Conservation (phyloP, 768 basidiomycete species). For the Lactarius sanguifluus region DNA sequence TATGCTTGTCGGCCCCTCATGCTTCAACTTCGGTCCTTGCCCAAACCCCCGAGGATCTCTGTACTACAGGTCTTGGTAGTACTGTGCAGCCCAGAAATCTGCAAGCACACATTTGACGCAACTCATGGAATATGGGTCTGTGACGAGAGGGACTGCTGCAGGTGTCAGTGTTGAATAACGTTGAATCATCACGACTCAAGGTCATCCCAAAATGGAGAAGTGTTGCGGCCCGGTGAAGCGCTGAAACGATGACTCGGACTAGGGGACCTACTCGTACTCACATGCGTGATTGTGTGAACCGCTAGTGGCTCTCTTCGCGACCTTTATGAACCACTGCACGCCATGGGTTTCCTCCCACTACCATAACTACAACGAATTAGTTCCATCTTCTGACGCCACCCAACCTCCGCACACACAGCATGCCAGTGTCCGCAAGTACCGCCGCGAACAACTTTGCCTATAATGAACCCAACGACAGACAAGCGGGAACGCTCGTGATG, state of each 20-base stretch:
- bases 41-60: no score
- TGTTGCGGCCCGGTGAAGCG: no score
- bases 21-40: not conserved
- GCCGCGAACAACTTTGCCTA: not conserved
- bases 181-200: no score
- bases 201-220: no score
- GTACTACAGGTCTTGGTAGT: no score
- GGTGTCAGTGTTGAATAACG: not conserved
- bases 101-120: not conserved
- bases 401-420: not conserved
- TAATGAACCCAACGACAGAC: slow-evolving; percentile 1
- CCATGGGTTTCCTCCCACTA: not conserved
- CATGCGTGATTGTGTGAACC: not conserved
- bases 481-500: slow-evolving; percentile 12
- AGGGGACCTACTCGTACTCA: no score
- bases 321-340: not conserved
- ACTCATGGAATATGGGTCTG: not conserved
- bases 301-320: not conserved
- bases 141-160: not conserved
- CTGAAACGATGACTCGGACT: no score
- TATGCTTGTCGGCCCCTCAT: not conserved
- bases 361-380: not conserved
- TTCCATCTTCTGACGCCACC: not conserved
- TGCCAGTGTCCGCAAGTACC: not conserved
- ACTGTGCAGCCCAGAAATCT: not conserved